Evolutionary conservation across 768 basidiomycete species (phyloP), one percentile per base, ranked within the genome.

Genomic region (Lactarius sanguifluus): DNA sequence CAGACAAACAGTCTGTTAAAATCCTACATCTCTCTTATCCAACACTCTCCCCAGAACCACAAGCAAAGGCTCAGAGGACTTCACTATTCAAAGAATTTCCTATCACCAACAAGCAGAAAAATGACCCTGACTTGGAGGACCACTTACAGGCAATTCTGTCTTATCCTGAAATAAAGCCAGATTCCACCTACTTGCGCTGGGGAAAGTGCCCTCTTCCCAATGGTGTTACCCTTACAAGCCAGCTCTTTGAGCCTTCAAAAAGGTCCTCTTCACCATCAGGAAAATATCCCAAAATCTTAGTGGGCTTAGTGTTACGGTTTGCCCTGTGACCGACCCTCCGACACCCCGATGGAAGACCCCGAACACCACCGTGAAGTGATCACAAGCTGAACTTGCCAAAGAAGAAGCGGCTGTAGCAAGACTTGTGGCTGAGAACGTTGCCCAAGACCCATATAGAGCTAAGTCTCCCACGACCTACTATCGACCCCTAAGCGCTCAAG

Each of bases 31-130:
- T 40, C 41, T 10, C 28, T 32, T n/a, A 61, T 32, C 28, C 59
- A 61, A 28, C 8, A 28, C 43, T 43, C 59, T 41, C 20, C 25
- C 30, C 45, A 78, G 75, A 77, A 23, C 30, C 43, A 28, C 12
- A 47, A 47, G 38, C 59, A 28, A 61, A 13, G 30, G 32, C 28
- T 12, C 23, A 25, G 13, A 54, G 6, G 52, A 54, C 23, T 12
- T 30, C 12, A 15, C 23, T 54, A 28, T 54, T 54, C 25, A 30
- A 18, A 23, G 5, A 25, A 16, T 8, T 54, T 54, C 23, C 12
- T 30, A 54, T 54, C 52, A 54, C 52, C 5, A 23, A 30, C 12
- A 54, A 13, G 16, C 52, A 28, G 28, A 28, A 28, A 28, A 28
- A 28, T 28, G 28, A 30, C 10, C 10, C 16, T 30, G 23, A 54